phyloP scores from a whole-genome alignment of 768 basidiomycete genomes.

The Boletus fagicola region DNA sequence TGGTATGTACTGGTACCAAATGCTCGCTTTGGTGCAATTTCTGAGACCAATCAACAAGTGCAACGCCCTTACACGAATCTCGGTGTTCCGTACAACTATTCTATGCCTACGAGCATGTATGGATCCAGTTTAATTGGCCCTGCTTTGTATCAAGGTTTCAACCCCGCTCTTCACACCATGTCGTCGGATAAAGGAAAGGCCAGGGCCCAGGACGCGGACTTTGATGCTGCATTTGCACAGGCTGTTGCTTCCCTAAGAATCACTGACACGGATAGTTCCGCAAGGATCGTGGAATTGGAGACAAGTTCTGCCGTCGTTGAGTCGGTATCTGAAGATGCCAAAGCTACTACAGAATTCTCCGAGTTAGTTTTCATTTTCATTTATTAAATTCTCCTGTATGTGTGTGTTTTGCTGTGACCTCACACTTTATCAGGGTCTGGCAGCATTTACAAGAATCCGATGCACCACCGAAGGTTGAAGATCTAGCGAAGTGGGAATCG shows the following conservation, averaged over 20 bases:
- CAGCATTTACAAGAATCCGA: slow-evolving; percentile 58
- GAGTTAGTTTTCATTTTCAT: slow-evolving; percentile 39
- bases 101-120: slow-evolving; percentile 34
- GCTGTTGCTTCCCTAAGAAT: slow-evolving; percentile 51
- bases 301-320: slow-evolving; percentile 41
- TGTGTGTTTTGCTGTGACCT: slow-evolving; percentile 1
- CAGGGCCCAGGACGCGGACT: slow-evolving; percentile 73
- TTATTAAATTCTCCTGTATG: not conserved
- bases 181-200: slow-evolving; percentile 64
- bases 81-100: slow-evolving; percentile 35
- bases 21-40: not conserved
- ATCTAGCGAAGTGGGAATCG: slow-evolving; percentile 78
- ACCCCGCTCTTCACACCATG: slow-evolving; percentile 22
- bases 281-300: slow-evolving; percentile 54
- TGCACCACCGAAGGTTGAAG: slow-evolving; percentile 55
- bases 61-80: slow-evolving; percentile 42
- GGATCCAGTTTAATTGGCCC: slow-evolving; percentile 35
- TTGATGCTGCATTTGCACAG: slow-evolving; percentile 82
- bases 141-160: slow-evolving; percentile 34
- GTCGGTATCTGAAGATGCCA: slow-evolving; percentile 35
- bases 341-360: slow-evolving; percentile 45
- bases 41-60: slow-evolving; percentile 17
- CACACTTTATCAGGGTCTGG: slow-evolving; percentile 50
- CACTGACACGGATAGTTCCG: slow-evolving; percentile 40
- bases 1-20: slow-evolving; percentile 15